Conservation (phyloP, 371 early-diverging fungal species). For the Lichtheimia ramosa region DNA sequence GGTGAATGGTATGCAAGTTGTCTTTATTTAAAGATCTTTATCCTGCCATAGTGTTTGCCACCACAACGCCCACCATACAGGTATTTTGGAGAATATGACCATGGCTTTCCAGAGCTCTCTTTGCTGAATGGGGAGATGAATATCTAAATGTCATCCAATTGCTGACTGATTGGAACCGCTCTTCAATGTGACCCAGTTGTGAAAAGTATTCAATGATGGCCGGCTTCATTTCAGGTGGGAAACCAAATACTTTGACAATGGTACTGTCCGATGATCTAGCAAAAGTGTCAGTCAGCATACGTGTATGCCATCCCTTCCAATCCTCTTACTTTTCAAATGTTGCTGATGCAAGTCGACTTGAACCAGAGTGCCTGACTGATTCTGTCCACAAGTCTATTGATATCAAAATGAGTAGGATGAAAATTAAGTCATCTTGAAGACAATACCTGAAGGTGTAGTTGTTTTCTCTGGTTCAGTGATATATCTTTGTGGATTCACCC, state of each 20-base stretch:
- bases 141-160: slow-evolving; percentile 46
- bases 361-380: background rate
- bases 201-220: slow-evolving; percentile 26
- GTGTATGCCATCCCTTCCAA: background rate
- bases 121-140: slow-evolving; percentile 17
- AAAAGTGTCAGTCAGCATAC: background rate
- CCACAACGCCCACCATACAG: slow-evolving; percentile 18
- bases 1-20: background rate
- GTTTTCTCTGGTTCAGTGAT: background rate
- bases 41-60: slow-evolving; percentile 12
- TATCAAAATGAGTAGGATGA: background rate
- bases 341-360: background rate
- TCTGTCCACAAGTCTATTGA: slow-evolving; percentile 2
- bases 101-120: slow-evolving; percentile 30
- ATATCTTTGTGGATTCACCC: slow-evolving; percentile 19
- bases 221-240: slow-evolving; percentile 20
- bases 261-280: background rate
- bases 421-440: background rate
- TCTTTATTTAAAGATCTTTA: slow-evolving; percentile 5
- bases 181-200: slow-evolving; percentile 29
- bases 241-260: slow-evolving; percentile 39
- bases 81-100: slow-evolving; percentile 23
- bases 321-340: background rate
- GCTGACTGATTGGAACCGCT: slow-evolving; percentile 21
- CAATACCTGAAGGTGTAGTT: background rate